These are phyloP conservation scores for Coemansia sp. DNA, from an alignment of 192 early-diverging fungal species.

Conservation along the genomic window DNA sequence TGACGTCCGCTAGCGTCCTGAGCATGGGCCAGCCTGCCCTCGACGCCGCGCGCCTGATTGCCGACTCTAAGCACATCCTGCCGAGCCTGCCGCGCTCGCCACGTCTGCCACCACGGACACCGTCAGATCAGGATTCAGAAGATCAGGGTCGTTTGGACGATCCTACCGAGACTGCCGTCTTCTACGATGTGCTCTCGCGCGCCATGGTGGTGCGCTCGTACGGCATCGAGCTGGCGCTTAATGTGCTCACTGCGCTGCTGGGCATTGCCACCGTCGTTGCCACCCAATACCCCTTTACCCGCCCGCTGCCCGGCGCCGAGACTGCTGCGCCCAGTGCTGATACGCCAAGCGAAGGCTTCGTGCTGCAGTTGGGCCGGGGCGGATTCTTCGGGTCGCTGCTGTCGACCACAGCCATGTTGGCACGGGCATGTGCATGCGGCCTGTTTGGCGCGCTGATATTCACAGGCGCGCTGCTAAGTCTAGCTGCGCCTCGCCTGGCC, in stretches of 20 bases:
- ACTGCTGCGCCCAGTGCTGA: neutral
- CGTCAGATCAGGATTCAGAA: too few species aligned
- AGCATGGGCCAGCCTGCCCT: conserved; percentile 63
- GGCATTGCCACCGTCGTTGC: conserved; percentile 21
- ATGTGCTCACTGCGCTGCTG: conserved; percentile 16
- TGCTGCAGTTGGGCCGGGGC: conserved; percentile 36
- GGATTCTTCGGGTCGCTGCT: conserved; percentile 30
- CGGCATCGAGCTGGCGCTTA: conserved; percentile 19
- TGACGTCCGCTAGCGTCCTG: conserved; percentile 50
- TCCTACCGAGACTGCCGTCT: conserved; percentile 22
- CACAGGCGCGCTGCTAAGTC: conserved; percentile 20
- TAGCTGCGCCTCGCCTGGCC: conserved; percentile 35
- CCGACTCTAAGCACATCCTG: conserved; percentile 31
- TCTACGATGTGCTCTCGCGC: conserved; percentile 37
- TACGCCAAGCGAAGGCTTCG: conserved; percentile 14
- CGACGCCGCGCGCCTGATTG: conserved; percentile 45
- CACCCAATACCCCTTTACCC: conserved; percentile 30
- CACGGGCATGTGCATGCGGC: conserved; percentile 12
- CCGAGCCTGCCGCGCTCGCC: conserved; percentile 20
- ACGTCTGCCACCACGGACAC: conserved; percentile 13
- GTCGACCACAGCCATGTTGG: conserved; percentile 10
- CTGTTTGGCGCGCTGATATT: conserved; percentile 22
- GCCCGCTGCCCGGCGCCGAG: conserved; percentile 13
- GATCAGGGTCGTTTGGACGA: too few species aligned
- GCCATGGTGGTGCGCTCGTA: conserved; percentile 45